These are phyloP conservation scores for Boletus patriciae DNA, from an alignment of 768 basidiomycete genomes.

Conservation along the genomic window DNA sequence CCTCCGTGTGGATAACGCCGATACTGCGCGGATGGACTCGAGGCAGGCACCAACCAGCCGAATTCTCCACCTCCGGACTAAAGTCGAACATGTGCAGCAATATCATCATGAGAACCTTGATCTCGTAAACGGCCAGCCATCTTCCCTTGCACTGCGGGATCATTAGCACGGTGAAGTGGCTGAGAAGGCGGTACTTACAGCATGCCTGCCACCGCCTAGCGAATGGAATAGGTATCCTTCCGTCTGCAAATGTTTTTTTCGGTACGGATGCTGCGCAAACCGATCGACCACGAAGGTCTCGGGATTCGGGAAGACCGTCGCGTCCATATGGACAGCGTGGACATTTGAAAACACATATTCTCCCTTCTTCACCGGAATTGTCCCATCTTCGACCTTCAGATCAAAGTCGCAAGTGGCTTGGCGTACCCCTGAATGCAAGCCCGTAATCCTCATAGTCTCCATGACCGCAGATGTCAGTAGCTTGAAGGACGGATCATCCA, in stretches of 20 bases:
- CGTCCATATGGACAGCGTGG: slow-evolving; percentile 21
- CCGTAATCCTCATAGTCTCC: slow-evolving; percentile 28
- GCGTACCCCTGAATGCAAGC: slow-evolving; percentile 17
- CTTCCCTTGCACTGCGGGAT: slow-evolving; percentile 22
- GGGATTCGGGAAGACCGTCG: slow-evolving; percentile 9
- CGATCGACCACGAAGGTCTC: slow-evolving; percentile 20
- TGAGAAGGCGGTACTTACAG: slow-evolving; percentile 9
- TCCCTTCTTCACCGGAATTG: slow-evolving; percentile 20
- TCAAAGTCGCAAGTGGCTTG: slow-evolving; percentile 19
- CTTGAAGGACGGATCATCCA: slow-evolving; percentile 21
- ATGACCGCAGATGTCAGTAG: slow-evolving; percentile 27
- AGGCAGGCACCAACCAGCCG: slow-evolving; percentile 8
- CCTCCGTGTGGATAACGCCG: slow-evolving; percentile 18
- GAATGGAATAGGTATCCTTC: slow-evolving; percentile 12
- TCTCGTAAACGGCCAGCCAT: slow-evolving; percentile 26
- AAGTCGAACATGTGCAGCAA: slow-evolving; percentile 19
- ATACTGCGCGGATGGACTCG: slow-evolving; percentile 13
- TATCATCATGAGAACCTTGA: slow-evolving; percentile 19
- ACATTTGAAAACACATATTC: slow-evolving; percentile 22
- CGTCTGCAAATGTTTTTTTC: slow-evolving; percentile 14
- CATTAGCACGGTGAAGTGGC: background rate
- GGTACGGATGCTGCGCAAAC: slow-evolving; percentile 17
- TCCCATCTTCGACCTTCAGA: slow-evolving; percentile 7
- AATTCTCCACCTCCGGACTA: background rate
- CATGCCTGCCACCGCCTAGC: slow-evolving; percentile 19